phyloP scores from a whole-genome alignment of 2,329 filamentous ascomycete genomes.

The Beauveria medogensis region DNA sequence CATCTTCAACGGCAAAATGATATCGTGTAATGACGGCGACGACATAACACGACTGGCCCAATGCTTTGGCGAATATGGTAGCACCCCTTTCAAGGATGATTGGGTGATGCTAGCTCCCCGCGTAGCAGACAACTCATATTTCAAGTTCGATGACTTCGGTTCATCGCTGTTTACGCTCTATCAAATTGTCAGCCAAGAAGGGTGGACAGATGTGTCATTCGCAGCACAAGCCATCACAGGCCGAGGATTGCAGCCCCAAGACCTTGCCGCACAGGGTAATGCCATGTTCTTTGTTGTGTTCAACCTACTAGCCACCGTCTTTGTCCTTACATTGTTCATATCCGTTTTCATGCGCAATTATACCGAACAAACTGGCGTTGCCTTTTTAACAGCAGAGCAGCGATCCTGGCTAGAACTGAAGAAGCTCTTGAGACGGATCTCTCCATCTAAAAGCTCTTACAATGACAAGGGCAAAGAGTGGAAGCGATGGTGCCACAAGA shows the following conservation, averaged over 20 bases:
- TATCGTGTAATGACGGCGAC: constrained; percentile 61
- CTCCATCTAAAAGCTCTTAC: constrained; percentile 86
- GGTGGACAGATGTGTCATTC: constrained; percentile 92
- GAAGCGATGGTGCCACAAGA: constrained; percentile 91
- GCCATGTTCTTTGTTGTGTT: constrained; percentile 92
- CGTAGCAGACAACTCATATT: constrained; percentile 72
- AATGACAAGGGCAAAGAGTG: constrained; percentile 67
- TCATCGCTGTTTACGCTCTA: constrained; percentile 91
- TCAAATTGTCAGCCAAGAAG: constrained; percentile 97
- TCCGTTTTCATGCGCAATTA: constrained; percentile 99
- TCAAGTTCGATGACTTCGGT: constrained; percentile 92
- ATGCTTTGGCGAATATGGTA: constrained; percentile 79
- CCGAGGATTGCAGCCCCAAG: constrained; percentile 61
- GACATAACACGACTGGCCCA: constrained; percentile 53
- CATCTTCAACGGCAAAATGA: constrained; percentile 77
- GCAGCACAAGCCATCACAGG: constrained; percentile 75
- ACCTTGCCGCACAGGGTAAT: constrained; percentile 68
- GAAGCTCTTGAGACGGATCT: constrained; percentile 85
- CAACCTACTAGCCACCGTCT: constrained; percentile 92
- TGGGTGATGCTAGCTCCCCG: constrained; percentile 83
- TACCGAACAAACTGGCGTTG: constrained; percentile 95
- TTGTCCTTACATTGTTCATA: constrained; percentile 93
- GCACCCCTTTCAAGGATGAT: constrained; percentile 59
- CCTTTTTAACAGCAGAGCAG: constrained; percentile 90
- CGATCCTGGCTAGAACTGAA: constrained; percentile 93